Percentiles rank a stretch among this genome's conserved stretches.
Evolutionary conservation across 2,329 filamentous ascomycete genomes (phyloP).

Genomic region (Aspergillus bombycis): DNA sequence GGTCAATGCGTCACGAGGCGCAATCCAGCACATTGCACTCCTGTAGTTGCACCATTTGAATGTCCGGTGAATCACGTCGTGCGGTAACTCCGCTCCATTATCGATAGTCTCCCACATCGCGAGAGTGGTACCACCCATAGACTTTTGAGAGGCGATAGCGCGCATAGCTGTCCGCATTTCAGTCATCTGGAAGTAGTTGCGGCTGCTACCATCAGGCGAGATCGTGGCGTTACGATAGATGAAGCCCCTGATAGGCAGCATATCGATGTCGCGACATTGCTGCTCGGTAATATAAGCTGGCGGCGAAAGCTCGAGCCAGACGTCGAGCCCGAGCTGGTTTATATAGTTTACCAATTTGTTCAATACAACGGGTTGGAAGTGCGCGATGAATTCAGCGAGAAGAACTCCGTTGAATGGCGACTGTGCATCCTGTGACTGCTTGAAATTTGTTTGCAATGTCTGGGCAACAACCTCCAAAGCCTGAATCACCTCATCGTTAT

Average conservation of each 20-base stretch:
- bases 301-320: conserved; percentile 46
- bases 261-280: conserved; percentile 36
- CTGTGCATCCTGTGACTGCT: conserved; percentile 1
- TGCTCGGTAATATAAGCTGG: conserved; percentile 45
- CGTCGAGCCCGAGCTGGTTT: conserved; percentile 34
- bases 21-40: conserved; percentile 50
- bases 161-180: conserved; percentile 47
- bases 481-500: conserved; percentile 13
- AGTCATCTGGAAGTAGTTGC: conserved; percentile 50
- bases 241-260: conserved; percentile 38
- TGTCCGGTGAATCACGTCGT: conserved; percentile 48
- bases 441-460: conserved; percentile 8
- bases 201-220: conserved; percentile 43
- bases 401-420: conserved; percentile 38
- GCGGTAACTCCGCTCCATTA: conserved; percentile 40
- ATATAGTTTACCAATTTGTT: conserved; percentile 34
- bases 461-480: conserved; percentile 3
- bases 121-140: conserved; percentile 44
- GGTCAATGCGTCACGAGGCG: conserved; percentile 38
- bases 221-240: conserved; percentile 48
- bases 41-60: conserved; percentile 53
- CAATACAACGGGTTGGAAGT: conserved; percentile 30
- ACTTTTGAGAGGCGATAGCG: conserved; percentile 50
- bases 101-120: conserved; percentile 52
- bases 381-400: conserved; percentile 35